Conservation (phyloP, 2,329 filamentous ascomycete genomes). For the Monosporascus sp. region DNA sequence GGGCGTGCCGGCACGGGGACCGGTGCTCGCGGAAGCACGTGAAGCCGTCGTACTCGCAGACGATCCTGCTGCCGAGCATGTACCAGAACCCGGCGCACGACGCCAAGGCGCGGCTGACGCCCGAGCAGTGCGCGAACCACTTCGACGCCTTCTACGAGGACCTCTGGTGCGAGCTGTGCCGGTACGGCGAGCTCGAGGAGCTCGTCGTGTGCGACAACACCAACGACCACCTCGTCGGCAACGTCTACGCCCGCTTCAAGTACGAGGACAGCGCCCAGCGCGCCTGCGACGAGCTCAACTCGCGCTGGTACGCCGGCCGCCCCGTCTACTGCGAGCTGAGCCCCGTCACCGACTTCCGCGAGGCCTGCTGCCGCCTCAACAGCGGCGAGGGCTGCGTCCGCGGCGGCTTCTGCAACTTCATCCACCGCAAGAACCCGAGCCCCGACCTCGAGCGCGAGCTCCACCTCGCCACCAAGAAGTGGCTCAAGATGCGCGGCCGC, state of each 20-base stretch:
- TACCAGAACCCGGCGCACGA: constrained; percentile 99
- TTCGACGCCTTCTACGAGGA: constrained; percentile 99
- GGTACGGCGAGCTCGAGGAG: constrained; percentile 96
- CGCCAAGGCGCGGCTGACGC: constrained; percentile 93
- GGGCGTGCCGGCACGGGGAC: constrained; percentile 96
- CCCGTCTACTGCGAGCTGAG: constrained; percentile 98
- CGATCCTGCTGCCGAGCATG: constrained; percentile 94
- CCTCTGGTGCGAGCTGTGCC: constrained; percentile 99
- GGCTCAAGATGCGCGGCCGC: constrained; percentile 77
- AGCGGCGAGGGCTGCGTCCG: constrained; percentile 91
- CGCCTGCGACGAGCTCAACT: constrained; percentile 91
- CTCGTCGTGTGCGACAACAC: constrained; percentile 99
- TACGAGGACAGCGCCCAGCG: constrained; percentile 95
- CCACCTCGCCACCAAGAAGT: constrained; percentile 89
- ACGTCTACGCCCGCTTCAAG: constrained; percentile 99
- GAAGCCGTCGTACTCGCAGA: constrained; percentile 97
- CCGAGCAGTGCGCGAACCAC: constrained; percentile 94
- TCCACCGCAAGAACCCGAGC: constrained; percentile 91
- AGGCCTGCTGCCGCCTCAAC: constrained; percentile 94
- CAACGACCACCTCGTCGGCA: constrained; percentile 97
- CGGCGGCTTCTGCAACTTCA: constrained; percentile 98
- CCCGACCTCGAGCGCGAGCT: constrained; percentile 85
- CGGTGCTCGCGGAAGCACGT: constrained; percentile 98
- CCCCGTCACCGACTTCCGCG: constrained; percentile 95
- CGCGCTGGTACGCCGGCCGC: constrained; percentile 91